Evolutionary conservation across 2,329 filamentous ascomycete genomes (phyloP).

Genomic region (Colletotrichum chlorophyti): DNA sequence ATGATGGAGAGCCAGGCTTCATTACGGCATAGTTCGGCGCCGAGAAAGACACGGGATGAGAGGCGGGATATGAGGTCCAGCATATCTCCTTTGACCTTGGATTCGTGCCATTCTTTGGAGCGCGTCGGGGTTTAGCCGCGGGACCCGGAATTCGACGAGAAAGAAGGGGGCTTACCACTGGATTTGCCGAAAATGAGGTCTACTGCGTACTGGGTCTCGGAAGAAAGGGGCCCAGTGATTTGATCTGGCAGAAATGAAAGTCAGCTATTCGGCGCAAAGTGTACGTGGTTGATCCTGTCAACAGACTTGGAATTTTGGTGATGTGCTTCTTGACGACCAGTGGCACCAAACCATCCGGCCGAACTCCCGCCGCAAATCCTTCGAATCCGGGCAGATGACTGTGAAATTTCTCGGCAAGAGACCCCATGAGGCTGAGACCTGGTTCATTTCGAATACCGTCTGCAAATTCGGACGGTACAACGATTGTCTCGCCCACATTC

Average conservation of each 20-base stretch:
- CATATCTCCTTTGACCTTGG: slow-evolving; percentile 1
- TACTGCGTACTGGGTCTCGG: slow-evolving; percentile 11
- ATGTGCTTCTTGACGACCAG: slow-evolving; percentile 29
- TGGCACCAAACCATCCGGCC: slow-evolving; percentile 20
- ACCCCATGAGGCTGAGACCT: slow-evolving; percentile 27
- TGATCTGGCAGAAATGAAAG: neutral
- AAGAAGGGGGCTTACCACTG: neutral
- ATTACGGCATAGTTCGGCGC: slow-evolving; percentile 50
- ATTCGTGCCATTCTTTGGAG: slow-evolving; percentile 19
- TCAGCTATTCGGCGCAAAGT: neutral
- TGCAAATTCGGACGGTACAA: slow-evolving; percentile 29
- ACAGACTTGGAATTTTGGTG: slow-evolving; percentile 28
- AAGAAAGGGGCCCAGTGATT: slow-evolving; percentile 21
- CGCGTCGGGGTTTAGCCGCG: neutral
- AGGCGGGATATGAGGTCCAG: slow-evolving; percentile 51
- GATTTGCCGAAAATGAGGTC: slow-evolving; percentile 8
- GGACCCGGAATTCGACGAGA: neutral
- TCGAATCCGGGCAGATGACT: slow-evolving; percentile 29
- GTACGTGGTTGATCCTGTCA: slow-evolving; percentile 12
- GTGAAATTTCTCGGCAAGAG: slow-evolving; percentile 21
- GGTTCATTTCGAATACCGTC: slow-evolving; percentile 33
- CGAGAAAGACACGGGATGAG: slow-evolving; percentile 57
- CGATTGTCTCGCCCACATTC: slow-evolving; percentile 29
- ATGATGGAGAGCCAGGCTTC: slow-evolving; percentile 53
- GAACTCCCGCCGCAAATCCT: neutral